phyloP scores from a whole-genome alignment of 2,329 filamentous ascomycete genomes.

The Cladosporium cucumerinum region DNA sequence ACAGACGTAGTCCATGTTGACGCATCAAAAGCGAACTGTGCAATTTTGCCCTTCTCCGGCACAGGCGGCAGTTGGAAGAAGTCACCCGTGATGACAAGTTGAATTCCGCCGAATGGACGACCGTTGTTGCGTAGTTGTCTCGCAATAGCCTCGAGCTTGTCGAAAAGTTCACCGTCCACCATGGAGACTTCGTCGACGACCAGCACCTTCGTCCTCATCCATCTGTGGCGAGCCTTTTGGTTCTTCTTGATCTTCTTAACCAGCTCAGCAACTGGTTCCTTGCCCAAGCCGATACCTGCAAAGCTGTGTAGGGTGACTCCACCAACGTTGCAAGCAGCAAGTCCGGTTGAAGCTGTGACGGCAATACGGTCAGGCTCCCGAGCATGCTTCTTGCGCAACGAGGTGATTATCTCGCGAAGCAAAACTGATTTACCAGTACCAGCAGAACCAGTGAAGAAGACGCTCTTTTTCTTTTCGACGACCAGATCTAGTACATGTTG shows the following conservation, averaged over 20 bases:
- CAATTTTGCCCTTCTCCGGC: constrained; percentile 68
- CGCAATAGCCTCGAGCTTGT: constrained; percentile 89
- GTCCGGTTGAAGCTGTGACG: constrained; percentile 90
- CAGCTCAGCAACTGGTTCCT: constrained; percentile 75
- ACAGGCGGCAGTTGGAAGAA: constrained; percentile 98
- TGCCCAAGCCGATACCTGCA: constrained; percentile 89
- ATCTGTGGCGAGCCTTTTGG: constrained; percentile 79
- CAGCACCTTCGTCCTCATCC: constrained; percentile 82
- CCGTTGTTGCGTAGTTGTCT: constrained; percentile 84
- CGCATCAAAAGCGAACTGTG: constrained; percentile 91
- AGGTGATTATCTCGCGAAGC: constrained; percentile 83
- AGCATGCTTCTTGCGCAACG: constrained; percentile 71
- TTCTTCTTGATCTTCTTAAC: constrained; percentile 91
- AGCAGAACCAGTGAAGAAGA: constrained; percentile 97
- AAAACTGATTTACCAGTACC: constrained; percentile 94
- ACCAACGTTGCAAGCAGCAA: constrained; percentile 95
- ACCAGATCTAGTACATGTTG: constrained; percentile 79
- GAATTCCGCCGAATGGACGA: constrained; percentile 90
- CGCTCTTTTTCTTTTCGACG: constrained; percentile 74
- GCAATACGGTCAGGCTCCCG: constrained; percentile 80
- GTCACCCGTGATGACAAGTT: constrained; percentile 91
- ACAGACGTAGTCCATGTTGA: constrained; percentile 89
- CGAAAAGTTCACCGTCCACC: constrained; percentile 95
- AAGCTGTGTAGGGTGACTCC: constrained; percentile 96
- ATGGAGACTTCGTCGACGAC: constrained; percentile 96